A percentile compares a stretch with the other conserved stretches of the same genome.
Conservation (phyloP, 495 filamentous ascomycete genomes). For the Penicillium turbatum region DNA sequence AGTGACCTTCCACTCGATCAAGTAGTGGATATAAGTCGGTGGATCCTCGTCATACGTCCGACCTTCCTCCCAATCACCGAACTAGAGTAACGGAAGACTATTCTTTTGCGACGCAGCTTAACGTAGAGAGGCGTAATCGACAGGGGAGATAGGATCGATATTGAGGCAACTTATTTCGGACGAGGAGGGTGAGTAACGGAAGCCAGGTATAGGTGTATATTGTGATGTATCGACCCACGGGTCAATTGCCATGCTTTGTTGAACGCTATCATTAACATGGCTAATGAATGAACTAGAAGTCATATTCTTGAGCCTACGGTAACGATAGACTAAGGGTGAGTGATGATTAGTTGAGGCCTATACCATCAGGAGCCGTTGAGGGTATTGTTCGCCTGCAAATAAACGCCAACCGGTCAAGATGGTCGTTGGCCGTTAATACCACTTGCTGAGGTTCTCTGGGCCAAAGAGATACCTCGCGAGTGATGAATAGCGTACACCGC, state of each 20-base stretch:
- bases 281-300: slow-evolving; percentile 15
- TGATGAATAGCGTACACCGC: slow-evolving; percentile 9
- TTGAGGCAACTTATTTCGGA: slow-evolving; percentile 6
- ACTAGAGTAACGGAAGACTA: slow-evolving; percentile 12
- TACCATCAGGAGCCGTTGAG: slow-evolving; percentile 7
- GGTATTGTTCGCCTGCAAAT: slow-evolving; percentile 10
- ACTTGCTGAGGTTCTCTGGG: slow-evolving; percentile 13
- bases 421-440: slow-evolving; percentile 9
- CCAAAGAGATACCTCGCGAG: slow-evolving; percentile 10
- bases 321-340: slow-evolving; percentile 12
- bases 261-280: slow-evolving; percentile 10
- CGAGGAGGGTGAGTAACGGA: slow-evolving; percentile 5
- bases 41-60: slow-evolving; percentile 2
- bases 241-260: slow-evolving; percentile 3
- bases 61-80: slow-evolving; percentile 16
- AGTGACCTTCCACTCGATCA: slow-evolving; percentile 35
- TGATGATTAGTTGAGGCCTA: slow-evolving; percentile 16
- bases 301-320: slow-evolving; percentile 8
- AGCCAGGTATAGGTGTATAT: slow-evolving; percentile 5
- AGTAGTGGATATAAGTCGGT: slow-evolving; percentile 31
- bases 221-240: neutral
- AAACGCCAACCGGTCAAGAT: slow-evolving; percentile 7
- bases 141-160: slow-evolving; percentile 2
- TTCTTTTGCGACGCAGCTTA: slow-evolving; percentile 7
- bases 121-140: slow-evolving; percentile 6